Percentiles rank a stretch among this genome's conserved stretches.
phyloP scores from a whole-genome alignment of 1,139 yeast genomes.

The Candida tetrigidarum region DNA sequence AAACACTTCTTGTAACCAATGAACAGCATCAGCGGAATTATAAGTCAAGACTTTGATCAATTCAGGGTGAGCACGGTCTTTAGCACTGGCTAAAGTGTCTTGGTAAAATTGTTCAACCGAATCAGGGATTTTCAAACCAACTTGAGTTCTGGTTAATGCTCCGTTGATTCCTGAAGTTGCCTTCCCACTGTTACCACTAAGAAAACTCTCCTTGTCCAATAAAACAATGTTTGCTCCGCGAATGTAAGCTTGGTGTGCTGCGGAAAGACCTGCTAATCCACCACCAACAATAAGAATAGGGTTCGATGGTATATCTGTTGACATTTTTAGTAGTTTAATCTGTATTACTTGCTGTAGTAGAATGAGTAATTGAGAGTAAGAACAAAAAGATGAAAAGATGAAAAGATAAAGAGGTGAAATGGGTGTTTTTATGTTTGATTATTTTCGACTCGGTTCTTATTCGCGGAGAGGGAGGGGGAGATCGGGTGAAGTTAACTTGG shows the following conservation, averaged over 20 bases:
- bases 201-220: conserved; percentile 63
- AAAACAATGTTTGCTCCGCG: conserved; percentile 61
- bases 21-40: conserved; percentile 63
- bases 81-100: conserved; percentile 72
- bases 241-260: conserved; percentile 67
- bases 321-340: conserved; percentile 10
- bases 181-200: conserved; percentile 81
- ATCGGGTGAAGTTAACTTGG: background rate
- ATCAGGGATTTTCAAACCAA: conserved; percentile 52
- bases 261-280: conserved; percentile 80
- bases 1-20: conserved; percentile 71
- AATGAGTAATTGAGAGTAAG: background rate
- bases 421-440: conserved; percentile 2
- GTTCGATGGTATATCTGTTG: conserved; percentile 29
- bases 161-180: conserved; percentile 89
- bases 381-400: background rate
- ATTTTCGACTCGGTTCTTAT: background rate
- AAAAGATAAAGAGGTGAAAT: background rate
- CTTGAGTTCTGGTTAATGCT: conserved; percentile 66
- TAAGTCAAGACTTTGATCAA: conserved; percentile 56
- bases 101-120: conserved; percentile 60
- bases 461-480: conserved; percentile 6
- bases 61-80: conserved; percentile 59
- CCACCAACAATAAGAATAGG: conserved; percentile 74
- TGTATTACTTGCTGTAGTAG: background rate